Evolutionary conservation across 306 rosid genomes (phyloP).

Genomic region (Neltuma alba): DNA sequence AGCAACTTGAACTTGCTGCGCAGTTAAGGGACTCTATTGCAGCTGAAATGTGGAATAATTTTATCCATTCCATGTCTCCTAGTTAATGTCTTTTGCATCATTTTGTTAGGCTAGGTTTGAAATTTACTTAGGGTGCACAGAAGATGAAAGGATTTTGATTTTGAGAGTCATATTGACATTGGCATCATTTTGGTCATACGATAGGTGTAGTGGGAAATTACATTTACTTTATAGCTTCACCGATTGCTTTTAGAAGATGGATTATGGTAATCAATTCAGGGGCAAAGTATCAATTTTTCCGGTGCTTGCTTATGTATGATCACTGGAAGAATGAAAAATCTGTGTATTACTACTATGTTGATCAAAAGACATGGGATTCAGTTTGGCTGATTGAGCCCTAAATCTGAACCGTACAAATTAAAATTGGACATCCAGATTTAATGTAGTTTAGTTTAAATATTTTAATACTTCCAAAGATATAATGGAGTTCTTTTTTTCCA

Average conservation of each 20-base stretch:
- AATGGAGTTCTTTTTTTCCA: background rate
- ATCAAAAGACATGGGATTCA: background rate
- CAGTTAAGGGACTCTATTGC: constrained; percentile 69
- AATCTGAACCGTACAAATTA: too few species aligned
- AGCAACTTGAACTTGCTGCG: constrained; percentile 50
- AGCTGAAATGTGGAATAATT: constrained; percentile 78
- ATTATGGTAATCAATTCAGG: background rate
- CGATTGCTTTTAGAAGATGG: constrained; percentile 23
- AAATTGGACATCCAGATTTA: too few species aligned
- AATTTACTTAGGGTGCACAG: constrained; percentile 31
- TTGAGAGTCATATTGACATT: constrained; percentile 42
- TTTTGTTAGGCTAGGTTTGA: constrained; percentile 42
- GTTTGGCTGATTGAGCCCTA: too few species aligned
- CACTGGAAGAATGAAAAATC: background rate
- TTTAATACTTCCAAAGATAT: too few species aligned
- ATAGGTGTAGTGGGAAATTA: constrained; percentile 35
- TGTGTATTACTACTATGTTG: constrained; percentile 7
- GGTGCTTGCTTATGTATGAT: constrained; percentile 9
- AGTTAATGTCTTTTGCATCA: constrained; percentile 14
- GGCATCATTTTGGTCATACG: constrained; percentile 44
- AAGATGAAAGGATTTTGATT: constrained; percentile 29
- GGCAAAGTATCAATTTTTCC: background rate
- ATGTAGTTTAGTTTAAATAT: too few species aligned
- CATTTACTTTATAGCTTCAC: constrained; percentile 17
- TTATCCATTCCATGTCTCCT: constrained; percentile 53